Conservation (phyloP, 208 protist species). For the Wallacemonas sp. region DNA sequence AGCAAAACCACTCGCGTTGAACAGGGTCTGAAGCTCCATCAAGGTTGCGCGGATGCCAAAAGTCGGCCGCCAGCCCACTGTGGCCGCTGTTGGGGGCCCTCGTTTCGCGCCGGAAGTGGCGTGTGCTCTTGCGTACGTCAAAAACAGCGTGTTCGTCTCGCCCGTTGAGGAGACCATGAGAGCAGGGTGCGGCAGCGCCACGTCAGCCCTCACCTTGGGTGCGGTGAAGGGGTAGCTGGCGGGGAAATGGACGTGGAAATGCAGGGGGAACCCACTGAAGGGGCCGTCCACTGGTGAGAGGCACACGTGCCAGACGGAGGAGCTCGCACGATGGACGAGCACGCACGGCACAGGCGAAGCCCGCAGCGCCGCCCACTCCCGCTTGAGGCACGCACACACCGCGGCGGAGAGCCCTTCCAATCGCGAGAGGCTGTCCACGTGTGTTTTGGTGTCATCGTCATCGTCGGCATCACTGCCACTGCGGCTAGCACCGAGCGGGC, state of each 20-base stretch:
- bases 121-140: constrained; percentile 10
- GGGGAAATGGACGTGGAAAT: constrained; percentile 41
- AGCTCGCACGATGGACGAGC: background rate
- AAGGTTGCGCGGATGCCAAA: constrained; percentile 24
- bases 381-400: background rate
- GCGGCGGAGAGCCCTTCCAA: background rate
- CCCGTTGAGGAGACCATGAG: constrained; percentile 36
- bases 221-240: constrained; percentile 46
- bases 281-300: constrained; percentile 49
- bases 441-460: background rate
- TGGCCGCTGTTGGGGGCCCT: background rate
- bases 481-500: too few species aligned
- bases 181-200: constrained; percentile 37
- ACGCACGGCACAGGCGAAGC: background rate
- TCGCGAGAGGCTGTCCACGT: too few species aligned
- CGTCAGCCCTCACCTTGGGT: constrained; percentile 32
- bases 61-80: constrained; percentile 23
- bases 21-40: constrained; percentile 30
- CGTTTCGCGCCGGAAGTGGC: constrained; percentile 1
- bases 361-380: constrained; percentile 6
- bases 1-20: constrained; percentile 35
- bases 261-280: constrained; percentile 37
- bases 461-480: background rate
- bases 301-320: constrained; percentile 39
- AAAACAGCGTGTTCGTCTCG: constrained; percentile 39